Base-by-base conservation (phyloP, 306 rosid species). In the Canavalia gladiata region DNA sequence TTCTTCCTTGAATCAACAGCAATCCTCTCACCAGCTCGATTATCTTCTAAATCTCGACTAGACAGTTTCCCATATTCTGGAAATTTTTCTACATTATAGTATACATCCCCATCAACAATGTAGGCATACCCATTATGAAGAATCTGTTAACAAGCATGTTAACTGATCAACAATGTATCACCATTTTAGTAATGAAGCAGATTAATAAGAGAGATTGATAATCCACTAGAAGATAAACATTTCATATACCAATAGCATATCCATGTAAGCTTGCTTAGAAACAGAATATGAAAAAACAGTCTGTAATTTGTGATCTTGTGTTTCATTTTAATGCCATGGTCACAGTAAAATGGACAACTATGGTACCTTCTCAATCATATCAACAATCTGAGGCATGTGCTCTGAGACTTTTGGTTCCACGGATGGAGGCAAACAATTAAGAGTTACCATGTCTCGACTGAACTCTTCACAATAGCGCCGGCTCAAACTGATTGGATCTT, bases 21-120 rank as follows among this genome's bases (percentile, higher is more conserved):
- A 75, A 95, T 96, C 84, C 99, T 89, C 89, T 95, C 96, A 79
- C 98, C 99, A 65, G 99, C 98, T 82, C 98, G 92, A 79, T 95
- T 95, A 83, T 93, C 99, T 84, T 93, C 94, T 88, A 93, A 83
- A 72, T 89, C 91, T 80, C 98, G 84, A 76, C 94, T 90, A 30
- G 99, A 90, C 80, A 95, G 78, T 70, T 60, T 86, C 58, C 99
- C 99, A 88, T 95, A 95, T 77, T 89, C 88, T 63, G 98, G 96
- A 87, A 91, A 90, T 39, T 89, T 90, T 74, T 91, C 90, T 31
- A 95, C 96, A 74, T 85, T 78, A 79, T 90, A 95, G 92, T 91
- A 95, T 50, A 95, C 92, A 85, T 95, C 98, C 75, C 96, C 99
- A 68, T 91, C 98, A 84, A 93, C 87, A 55, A 39, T 1, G 84